Evolutionary conservation across 116 monocot genomes (phyloP).

Genomic region (Posidonia oceanica): DNA sequence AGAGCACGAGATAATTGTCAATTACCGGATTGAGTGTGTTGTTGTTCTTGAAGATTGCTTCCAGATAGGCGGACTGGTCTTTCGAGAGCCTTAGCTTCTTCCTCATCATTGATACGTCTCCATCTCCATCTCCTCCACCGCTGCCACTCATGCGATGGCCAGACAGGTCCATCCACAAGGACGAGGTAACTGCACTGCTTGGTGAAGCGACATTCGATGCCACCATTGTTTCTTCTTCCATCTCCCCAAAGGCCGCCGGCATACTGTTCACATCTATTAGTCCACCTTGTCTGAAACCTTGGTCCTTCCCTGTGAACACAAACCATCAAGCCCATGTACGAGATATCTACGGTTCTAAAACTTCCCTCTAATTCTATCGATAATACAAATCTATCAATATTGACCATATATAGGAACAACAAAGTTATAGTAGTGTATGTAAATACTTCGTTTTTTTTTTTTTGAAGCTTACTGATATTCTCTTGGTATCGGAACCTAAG

Average conservation of each 20-base stretch:
- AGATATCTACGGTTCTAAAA: neutral
- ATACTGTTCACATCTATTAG: neutral
- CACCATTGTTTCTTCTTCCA: neutral
- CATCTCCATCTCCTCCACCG: neutral
- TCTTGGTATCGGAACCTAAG: neutral
- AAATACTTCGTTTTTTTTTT: no score
- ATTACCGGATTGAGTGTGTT: slow-evolving; percentile 52
- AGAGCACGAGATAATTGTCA: neutral
- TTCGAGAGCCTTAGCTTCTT: slow-evolving; percentile 63
- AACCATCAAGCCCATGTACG: neutral
- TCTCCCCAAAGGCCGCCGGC: neutral
- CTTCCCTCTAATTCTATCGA: no score
- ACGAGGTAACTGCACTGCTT: no score
- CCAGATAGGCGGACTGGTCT: slow-evolving; percentile 51
- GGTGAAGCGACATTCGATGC: neutral
- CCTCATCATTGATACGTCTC: slow-evolving; percentile 3
- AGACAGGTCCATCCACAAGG: neutral
- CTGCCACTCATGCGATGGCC: neutral
- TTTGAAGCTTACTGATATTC: neutral
- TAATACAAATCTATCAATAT: no score
- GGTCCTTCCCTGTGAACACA: neutral
- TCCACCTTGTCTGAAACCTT: neutral
- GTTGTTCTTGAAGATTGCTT: slow-evolving; percentile 55
- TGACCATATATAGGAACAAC: no score
- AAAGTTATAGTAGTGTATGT: no score